Percentiles rank a stretch among this genome's conserved stretches.
Evolutionary conservation across 768 basidiomycete species (phyloP).

Genomic region (Boletus insuetus): DNA sequence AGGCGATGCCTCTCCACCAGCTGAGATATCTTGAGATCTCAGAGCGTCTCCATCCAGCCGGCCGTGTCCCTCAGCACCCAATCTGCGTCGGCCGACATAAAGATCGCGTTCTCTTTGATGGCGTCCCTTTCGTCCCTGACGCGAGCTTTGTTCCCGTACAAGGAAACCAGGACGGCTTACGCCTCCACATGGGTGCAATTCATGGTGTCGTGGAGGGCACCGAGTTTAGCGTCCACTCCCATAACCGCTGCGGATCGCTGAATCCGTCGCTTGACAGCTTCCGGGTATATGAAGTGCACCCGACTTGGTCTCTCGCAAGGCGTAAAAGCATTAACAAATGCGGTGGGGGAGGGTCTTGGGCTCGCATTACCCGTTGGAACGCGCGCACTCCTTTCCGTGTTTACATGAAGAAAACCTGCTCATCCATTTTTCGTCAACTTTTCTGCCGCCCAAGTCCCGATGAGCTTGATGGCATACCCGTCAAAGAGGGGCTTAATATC

Average conservation of each 20-base stretch:
- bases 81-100: slow-evolving; percentile 49
- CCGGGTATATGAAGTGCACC: slow-evolving; percentile 50
- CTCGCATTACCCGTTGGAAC: slow-evolving; percentile 52
- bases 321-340: slow-evolving; percentile 33
- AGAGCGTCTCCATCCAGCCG: slow-evolving; percentile 38
- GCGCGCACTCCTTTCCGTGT: slow-evolving; percentile 54
- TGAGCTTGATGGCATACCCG: slow-evolving; percentile 30
- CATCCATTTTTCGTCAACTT: slow-evolving; percentile 48
- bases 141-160: slow-evolving; percentile 45
- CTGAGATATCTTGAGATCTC: slow-evolving; percentile 50
- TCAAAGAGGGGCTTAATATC: slow-evolving; percentile 43
- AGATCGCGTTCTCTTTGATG: slow-evolving; percentile 52
- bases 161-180: slow-evolving; percentile 39
- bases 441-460: slow-evolving; percentile 34
- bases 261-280: slow-evolving; percentile 53
- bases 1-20: slow-evolving; percentile 49
- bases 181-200: slow-evolving; percentile 55
- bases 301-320: slow-evolving; percentile 57
- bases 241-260: slow-evolving; percentile 56
- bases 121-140: slow-evolving; percentile 54
- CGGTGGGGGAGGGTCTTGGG: slow-evolving; percentile 50
- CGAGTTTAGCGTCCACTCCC: slow-evolving; percentile 58
- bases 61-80: slow-evolving; percentile 42
- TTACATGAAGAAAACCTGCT: slow-evolving; percentile 46
- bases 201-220: slow-evolving; percentile 65